A percentile compares a stretch with the other conserved stretches of the same genome.
These are phyloP conservation scores for Podospora anserina DNA, from an alignment of 495 filamentous ascomycete genomes.

Conservation along the genomic window DNA sequence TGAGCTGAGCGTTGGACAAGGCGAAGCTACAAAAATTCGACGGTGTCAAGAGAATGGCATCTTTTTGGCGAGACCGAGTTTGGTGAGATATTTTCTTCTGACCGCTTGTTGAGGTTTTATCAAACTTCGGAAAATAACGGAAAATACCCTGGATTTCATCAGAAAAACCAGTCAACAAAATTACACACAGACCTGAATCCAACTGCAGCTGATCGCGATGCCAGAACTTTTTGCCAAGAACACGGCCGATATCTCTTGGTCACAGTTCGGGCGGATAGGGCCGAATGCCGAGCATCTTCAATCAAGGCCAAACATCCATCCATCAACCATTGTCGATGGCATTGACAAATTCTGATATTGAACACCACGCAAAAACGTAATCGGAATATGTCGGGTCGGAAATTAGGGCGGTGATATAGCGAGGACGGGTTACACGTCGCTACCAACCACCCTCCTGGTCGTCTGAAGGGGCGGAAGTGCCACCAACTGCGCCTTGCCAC, in stretches of 20 bases:
- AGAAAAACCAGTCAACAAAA: not conserved
- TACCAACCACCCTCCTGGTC: not conserved
- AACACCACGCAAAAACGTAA: not conserved
- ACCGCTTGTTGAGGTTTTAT: not conserved
- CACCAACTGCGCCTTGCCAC: slow-evolving; percentile 17
- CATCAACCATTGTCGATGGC: not conserved
- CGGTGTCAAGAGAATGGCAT: not conserved
- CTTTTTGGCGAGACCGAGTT: not conserved
- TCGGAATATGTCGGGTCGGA: slow-evolving; percentile 1
- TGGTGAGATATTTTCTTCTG: not conserved
- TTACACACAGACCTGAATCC: not conserved
- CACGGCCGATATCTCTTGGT: not conserved
- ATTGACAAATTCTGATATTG: slow-evolving; percentile 4
- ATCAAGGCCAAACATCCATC: not conserved
- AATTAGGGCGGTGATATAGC: not conserved
- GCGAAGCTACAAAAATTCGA: not conserved
- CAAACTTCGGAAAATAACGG: not conserved
- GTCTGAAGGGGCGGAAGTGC: slow-evolving; percentile 7
- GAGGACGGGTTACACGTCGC: not conserved
- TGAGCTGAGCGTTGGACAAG: not conserved
- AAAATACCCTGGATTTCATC: not conserved
- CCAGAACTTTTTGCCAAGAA: not conserved
- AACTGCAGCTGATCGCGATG: not conserved
- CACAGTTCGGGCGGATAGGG: not conserved
- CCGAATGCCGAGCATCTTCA: not conserved